A percentile compares a stretch with the other conserved stretches of the same genome.
phyloP scores from a whole-genome alignment of 2,329 filamentous ascomycete species.

The Dothideomycetidae sp. region DNA sequence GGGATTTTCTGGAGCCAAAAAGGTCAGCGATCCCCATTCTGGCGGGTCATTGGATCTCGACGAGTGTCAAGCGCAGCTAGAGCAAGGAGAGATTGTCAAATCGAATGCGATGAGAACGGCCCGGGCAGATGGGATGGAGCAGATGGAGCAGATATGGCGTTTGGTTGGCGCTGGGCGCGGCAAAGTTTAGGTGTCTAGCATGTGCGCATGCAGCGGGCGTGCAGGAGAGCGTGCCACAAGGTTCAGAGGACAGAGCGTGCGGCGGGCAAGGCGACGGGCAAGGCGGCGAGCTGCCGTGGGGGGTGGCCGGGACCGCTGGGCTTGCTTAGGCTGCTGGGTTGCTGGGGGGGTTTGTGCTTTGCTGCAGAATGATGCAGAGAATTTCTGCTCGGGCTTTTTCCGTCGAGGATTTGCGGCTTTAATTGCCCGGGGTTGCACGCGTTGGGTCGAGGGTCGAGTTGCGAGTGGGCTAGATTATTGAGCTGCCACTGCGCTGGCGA shows the following conservation, averaged over 20 bases:
- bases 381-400: conserved; percentile 1
- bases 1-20: conserved; percentile 29
- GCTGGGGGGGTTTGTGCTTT: no score
- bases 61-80: background rate
- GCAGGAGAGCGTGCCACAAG: no score
- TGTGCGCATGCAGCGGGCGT: conserved; percentile 11
- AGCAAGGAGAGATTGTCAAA: background rate
- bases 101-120: conserved; percentile 4
- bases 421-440: background rate
- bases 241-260: no score
- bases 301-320: background rate
- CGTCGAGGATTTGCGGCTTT: conserved; percentile 2
- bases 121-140: background rate
- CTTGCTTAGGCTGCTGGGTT: no score
- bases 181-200: conserved; percentile 13
- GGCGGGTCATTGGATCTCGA: conserved; percentile 10
- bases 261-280: no score
- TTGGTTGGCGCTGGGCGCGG: conserved; percentile 2
- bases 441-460: conserved; percentile 3
- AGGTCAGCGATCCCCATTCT: conserved; percentile 21
- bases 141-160: background rate
- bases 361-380: conserved; percentile 10
- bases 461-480: no score
- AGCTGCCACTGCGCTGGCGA: no score
- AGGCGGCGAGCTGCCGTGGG: no score